Evolutionary conservation across 768 basidiomycete genomes (phyloP), one percentile per base, ranked within the genome.

Genomic region (Neoboletus subvelutipes): DNA sequence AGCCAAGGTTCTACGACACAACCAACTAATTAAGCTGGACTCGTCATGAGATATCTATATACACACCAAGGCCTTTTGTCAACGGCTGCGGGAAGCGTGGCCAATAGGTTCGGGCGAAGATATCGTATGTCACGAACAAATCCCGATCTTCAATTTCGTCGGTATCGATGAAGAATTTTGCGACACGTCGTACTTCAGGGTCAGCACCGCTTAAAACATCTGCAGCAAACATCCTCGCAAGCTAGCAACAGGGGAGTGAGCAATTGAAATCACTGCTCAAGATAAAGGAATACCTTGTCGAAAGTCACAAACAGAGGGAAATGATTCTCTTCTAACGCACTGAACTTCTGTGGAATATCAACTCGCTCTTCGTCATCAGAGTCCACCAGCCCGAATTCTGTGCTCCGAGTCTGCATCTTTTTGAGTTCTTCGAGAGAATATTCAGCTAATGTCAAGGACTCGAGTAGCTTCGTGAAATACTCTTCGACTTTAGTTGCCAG

Each of bases 261-360:
- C 11, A 0, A 24, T 34, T n/a, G 12, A 8, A 33, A 20, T 26
- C 20, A 43, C 1, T 28, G 7, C 2, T 37, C 4, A 8, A n/a
- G 2, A 41, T 1, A 3, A 15, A 41, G 20, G 60, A 77, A 45
- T 58, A 86, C 88, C 50, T 77, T 74, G 63, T 88, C 82, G 51
- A 83, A 86, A 0, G 88, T 86, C 1, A 87, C 63, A 59, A 90
- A 90, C 39, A 90, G 68, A 0, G 88, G 88, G 52, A 90, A 90
- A 63, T 90, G 80, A 0, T 75, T 62, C 39, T 86, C 85, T 39
- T 75, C 66, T 15, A 90, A 72, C 11, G 78, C 75, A 49, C 84
- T 86, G 57, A 80, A 90, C 34, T 64, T 75, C 26, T 59, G 52
- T 1, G 87, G 87, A 12, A 72, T 59, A 37, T 57, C 56, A 10